Evolutionary conservation across 148 eudicot genomes (phyloP), one percentile per base, ranked within the genome.

Genomic region (Dysphania ambrosioides): DNA sequence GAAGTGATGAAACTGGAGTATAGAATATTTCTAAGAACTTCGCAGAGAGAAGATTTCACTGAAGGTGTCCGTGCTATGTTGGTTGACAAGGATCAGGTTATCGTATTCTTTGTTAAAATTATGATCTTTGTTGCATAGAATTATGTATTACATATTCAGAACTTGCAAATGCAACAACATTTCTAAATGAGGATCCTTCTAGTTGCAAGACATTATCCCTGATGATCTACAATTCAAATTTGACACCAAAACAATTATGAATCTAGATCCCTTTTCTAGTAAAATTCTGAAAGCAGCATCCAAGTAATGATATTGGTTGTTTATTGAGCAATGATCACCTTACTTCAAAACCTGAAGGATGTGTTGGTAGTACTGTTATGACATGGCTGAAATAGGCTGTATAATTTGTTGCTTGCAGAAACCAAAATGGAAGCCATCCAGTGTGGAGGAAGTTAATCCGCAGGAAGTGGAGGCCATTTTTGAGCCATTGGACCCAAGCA

Each of bases 61-160:
- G 97, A 94, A 84, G 98, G 98, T 71, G 98, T 94, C n/a, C 87
- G 96, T 53, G 98, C 98, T 38, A 89, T 94, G 49, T 79, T 92
- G 79, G 89, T 92, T 23, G 93, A 92, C 83, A 94, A 94, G 84
- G 98, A 92, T 88, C 98, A 94, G 98, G 98, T 94, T 34, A 38
- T 66, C 71, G 26, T 68, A 21, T 8, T 31, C 38, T 73, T n/a
- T 27, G 13, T 64, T 24, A 5, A 12, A 16, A 12, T 4, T 26
- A 21, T 24, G 1, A 3, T 55, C 30, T n/a, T 66, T 23, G 38
- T 68, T 62, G 59, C 57, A 24, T 18, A 47, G 11, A 60, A 2
- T 19, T 59, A 23, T 59, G 8, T 24, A 24, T 4, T 51, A 51
- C n/a, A n/a, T n/a, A n/a, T n/a, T 51, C 15, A 51, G 4, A 1